phyloP scores from a whole-genome alignment of 495 filamentous ascomycete genomes.

The Friedmanniomyces endolithicus region DNA sequence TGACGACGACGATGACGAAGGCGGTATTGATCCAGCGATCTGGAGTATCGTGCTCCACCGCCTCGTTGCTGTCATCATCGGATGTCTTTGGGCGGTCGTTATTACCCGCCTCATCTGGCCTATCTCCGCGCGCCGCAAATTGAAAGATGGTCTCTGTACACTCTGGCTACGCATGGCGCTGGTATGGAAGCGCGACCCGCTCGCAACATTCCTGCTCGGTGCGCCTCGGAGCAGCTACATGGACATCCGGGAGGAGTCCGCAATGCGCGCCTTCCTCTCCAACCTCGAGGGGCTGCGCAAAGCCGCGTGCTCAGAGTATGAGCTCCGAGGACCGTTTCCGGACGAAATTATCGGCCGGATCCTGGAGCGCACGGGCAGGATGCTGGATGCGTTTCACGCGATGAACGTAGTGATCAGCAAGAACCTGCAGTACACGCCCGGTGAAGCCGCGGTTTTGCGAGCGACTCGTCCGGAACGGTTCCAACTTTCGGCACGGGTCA shows the following conservation, averaged over 20 bases:
- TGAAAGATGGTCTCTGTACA: slow-evolving; percentile 73
- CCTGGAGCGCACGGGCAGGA: slow-evolving; percentile 62
- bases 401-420: slow-evolving; percentile 89
- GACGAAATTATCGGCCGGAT: slow-evolving; percentile 54
- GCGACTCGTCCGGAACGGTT: slow-evolving; percentile 70
- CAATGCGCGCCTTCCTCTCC: slow-evolving; percentile 48
- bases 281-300: slow-evolving; percentile 58
- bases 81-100: slow-evolving; percentile 84
- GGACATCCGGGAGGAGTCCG: slow-evolving; percentile 66
- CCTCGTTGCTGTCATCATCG: slow-evolving; percentile 72
- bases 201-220: slow-evolving; percentile 54
- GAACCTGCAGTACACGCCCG: slow-evolving; percentile 59
- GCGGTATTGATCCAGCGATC: slow-evolving; percentile 72
- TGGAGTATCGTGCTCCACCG: slow-evolving; percentile 82
- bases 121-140: slow-evolving; percentile 70
- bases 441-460: slow-evolving; percentile 64
- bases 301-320: slow-evolving; percentile 69
- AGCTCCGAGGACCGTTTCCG: slow-evolving; percentile 74
- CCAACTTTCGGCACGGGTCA: slow-evolving; percentile 71
- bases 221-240: slow-evolving; percentile 46
- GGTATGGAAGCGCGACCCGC: slow-evolving; percentile 91
- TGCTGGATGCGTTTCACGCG: slow-evolving; percentile 85
- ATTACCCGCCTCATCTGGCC: slow-evolving; percentile 87
- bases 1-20: slow-evolving; percentile 66
- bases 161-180: slow-evolving; percentile 90